Base-by-base conservation (phyloP, 108 stramenopile species). In the Fistulifera pelliculosa region DNA sequence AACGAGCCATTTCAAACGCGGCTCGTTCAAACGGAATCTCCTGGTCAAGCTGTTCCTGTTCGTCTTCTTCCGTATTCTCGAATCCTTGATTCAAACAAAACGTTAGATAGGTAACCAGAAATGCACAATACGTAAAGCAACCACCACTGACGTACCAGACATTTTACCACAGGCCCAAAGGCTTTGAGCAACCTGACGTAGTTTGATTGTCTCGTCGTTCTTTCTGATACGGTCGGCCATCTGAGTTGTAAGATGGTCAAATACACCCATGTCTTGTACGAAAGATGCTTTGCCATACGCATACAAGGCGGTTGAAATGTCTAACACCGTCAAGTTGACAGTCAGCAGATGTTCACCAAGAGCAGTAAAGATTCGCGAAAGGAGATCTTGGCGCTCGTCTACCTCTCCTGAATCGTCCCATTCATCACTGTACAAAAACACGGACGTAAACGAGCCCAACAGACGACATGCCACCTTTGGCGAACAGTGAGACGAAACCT, bases 81-180 rank as follows among this genome's bases (percentile, higher is more conserved):
- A 22, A 49, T 45, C 21, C 44, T 21, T 4, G 19, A 45, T 11
- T 11, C 44, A 18, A 49, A 39, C 28, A 38, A n/a, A 15, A 26
- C 12, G 2, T 39, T 15, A 12, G 38, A 14, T 24, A 38, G 39
- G 18, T 27, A 15, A 0, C 49, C 38, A 7, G 19, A 11, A 39
- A 71, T 70, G 38, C 51, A 35, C 31, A 35, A 8, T 8, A 35
- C 31, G 6, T 6, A 8, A 6, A 35, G 31, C 31, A 35, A 35
- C 8, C 31, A 8, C 31, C 14, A 41, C 54, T 21, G 38, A 43
- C 31, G 3, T 35, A 35, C 31, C 31, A 8, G 6, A 35, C 80
- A 88, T 88, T 58, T 82, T 88, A 0, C 68, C 82, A 58, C 82
- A 88, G 1, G 79, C 73, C 87, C 82, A 88, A 1, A 84, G 51